Evolutionary conservation across 176 grass and related monocot species (phyloP).

Genomic region (Avena insularis): DNA sequence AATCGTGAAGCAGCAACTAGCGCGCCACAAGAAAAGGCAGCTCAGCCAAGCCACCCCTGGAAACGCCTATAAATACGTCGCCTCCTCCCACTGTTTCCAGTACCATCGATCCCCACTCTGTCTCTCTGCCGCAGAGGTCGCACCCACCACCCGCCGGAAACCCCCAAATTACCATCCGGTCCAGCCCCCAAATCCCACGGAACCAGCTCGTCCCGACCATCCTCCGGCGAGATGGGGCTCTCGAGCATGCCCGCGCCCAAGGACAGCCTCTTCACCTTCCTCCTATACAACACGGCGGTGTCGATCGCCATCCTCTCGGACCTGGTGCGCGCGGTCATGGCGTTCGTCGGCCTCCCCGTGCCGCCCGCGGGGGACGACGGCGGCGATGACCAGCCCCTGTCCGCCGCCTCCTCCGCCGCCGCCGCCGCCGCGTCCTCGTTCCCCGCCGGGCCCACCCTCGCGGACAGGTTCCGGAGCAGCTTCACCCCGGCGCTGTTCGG

Average conservation of each 20-base stretch:
- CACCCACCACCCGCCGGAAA: background rate
- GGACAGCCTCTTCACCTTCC: slow-evolving; percentile 72
- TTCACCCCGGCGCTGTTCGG: slow-evolving; percentile 58
- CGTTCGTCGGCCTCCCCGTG: slow-evolving; percentile 58
- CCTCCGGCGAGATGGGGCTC: slow-evolving; percentile 65
- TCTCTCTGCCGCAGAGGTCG: background rate
- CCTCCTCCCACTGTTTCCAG: background rate
- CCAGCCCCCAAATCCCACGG: slow-evolving; percentile 29
- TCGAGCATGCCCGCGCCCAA: slow-evolving; percentile 77
- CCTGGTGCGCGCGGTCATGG: slow-evolving; percentile 56
- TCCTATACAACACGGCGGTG: slow-evolving; percentile 71
- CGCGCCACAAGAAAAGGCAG: background rate
- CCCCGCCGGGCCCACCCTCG: slow-evolving; percentile 21
- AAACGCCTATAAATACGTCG: slow-evolving; percentile 46
- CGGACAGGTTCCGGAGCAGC: slow-evolving; percentile 50
- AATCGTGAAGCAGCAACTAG: background rate
- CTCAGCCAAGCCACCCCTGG: background rate
- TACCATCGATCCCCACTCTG: background rate
- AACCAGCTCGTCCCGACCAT: background rate
- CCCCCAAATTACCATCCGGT: slow-evolving; percentile 30
- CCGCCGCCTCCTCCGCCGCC: background rate
- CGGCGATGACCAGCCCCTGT: background rate
- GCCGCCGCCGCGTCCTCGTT: background rate
- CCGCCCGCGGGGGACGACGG: slow-evolving; percentile 1
- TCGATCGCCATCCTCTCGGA: slow-evolving; percentile 65